Evolutionary conservation across 2,329 filamentous ascomycete genomes (phyloP).

Genomic region (Claviceps sp.): DNA sequence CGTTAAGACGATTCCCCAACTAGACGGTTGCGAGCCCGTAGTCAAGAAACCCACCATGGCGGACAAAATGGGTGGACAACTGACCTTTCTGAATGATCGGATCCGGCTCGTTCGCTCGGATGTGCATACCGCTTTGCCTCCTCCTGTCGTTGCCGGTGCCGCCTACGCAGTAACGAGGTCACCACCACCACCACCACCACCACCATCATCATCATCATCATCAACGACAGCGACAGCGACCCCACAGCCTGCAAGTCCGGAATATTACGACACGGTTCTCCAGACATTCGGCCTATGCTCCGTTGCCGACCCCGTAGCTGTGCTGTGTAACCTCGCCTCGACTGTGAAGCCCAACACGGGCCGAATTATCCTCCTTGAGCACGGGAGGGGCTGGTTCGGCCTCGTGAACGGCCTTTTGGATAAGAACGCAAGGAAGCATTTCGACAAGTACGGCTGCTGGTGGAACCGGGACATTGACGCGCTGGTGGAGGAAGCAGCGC

Average conservation of each 20-base stretch:
- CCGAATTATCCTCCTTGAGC: constrained; percentile 48
- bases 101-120: constrained; percentile 37
- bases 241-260: neutral
- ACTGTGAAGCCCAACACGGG: constrained; percentile 40
- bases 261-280: constrained; percentile 45
- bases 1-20: constrained; percentile 27
- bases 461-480: constrained; percentile 51
- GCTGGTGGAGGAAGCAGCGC: constrained; percentile 36
- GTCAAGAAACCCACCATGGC: constrained; percentile 20
- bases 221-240: constrained; percentile 12
- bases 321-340: constrained; percentile 40
- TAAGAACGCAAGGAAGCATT: constrained; percentile 39
- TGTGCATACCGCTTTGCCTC: constrained; percentile 30
- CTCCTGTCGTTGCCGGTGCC: constrained; percentile 13
- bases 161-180: neutral
- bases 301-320: constrained; percentile 39
- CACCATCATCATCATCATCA: no score
- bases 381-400: constrained; percentile 42
- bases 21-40: constrained; percentile 18
- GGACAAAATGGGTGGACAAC: constrained; percentile 22
- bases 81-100: constrained; percentile 25
- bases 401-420: constrained; percentile 44
- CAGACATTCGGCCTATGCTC: constrained; percentile 54
- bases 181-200: neutral
- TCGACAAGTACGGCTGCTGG: constrained; percentile 50